Evolutionary conservation across 495 filamentous ascomycete genomes (phyloP), one percentile per base, ranked within the genome.

Genomic region (Lasiosphaeris hirsuta): DNA sequence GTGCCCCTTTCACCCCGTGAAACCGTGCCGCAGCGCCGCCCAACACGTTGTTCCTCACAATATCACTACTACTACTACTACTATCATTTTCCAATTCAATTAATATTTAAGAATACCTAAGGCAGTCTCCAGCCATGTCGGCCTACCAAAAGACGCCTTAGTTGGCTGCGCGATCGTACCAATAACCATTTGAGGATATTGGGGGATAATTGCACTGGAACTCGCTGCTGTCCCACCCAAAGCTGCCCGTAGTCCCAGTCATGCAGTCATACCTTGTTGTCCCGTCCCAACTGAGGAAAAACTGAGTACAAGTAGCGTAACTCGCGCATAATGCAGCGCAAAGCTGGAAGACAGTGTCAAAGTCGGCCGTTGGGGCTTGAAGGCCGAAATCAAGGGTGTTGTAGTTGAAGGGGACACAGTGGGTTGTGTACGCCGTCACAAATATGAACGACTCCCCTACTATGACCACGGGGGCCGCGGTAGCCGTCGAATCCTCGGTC

Each of bases 331-430:
- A 41, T 35, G 49, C 49, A 1, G 49, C 49, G 11, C 49, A 52
- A 15, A 10, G 8, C 36, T 52, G 49, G 49, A 52, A 52, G 0
- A 37, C 49, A 5, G 10, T 17, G 10, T 52, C 35, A 9, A 52
- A 52, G 10, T 15, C 30, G 35, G 35, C 4, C 1, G 6, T 13
- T 1, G 36, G 9, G 15, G 17, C 10, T 10, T 17, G 33, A 17
- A 52, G 49, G 1, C 36, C 49, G 17, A 52, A 52, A 17, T 52
- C 11, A 2, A 52, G 37, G 15, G 49, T 52, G 7, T 52, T 0
- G 35, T 52, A 52, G 49, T 52, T 52, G 49, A 13, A 52, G 9
- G 49, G 49, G 4, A 52, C 36, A 37, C 49, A 52, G n/a, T 41
- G 4, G 7, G 2, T 7, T 0, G 49, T 52, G 36, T 30, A 52